phyloP scores from a whole-genome alignment of 108 stramenopile genomes.

The Schizochytrium sp. region DNA sequence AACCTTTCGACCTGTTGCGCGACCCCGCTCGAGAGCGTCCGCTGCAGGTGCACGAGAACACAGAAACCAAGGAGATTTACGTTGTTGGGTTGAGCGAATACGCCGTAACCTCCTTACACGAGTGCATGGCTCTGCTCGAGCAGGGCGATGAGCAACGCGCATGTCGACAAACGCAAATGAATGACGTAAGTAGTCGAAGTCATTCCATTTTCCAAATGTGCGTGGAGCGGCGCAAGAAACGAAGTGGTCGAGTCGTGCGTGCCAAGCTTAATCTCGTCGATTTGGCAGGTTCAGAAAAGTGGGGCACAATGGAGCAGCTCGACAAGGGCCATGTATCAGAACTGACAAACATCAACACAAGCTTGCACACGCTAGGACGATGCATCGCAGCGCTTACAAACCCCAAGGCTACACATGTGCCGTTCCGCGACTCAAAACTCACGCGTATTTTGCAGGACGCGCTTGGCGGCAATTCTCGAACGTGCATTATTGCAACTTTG shows the following conservation, averaged over 20 bases:
- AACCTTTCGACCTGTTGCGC: conserved; percentile 63
- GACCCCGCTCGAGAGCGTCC: conserved; percentile 30
- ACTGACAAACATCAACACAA: conserved; percentile 55
- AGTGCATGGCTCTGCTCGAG: conserved; percentile 67
- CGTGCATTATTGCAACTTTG: conserved; percentile 77
- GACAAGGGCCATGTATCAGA: conserved; percentile 45
- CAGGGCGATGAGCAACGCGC: conserved; percentile 70
- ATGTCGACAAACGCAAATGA: conserved; percentile 88
- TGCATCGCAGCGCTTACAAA: conserved; percentile 46
- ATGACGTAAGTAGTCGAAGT: conserved; percentile 67
- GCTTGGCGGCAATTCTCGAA: conserved; percentile 82
- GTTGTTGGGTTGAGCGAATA: conserved; percentile 75
- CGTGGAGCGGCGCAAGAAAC: conserved; percentile 26
- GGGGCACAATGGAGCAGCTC: conserved; percentile 51
- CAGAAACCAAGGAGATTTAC: conserved; percentile 55
- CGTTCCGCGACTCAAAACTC: conserved; percentile 80
- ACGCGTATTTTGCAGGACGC: conserved; percentile 83
- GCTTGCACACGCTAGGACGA: conserved; percentile 50
- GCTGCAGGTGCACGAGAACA: conserved; percentile 26
- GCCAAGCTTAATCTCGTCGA: conserved; percentile 87
- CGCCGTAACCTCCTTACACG: conserved; percentile 55
- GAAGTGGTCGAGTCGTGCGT: conserved; percentile 50
- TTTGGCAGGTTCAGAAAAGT: conserved; percentile 64
- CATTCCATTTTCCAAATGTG: conserved; percentile 72
- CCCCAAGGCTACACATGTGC: conserved; percentile 26